Evolutionary conservation across 176 grass and related monocot species (phyloP).

Genomic region (Bromus sterilis): DNA sequence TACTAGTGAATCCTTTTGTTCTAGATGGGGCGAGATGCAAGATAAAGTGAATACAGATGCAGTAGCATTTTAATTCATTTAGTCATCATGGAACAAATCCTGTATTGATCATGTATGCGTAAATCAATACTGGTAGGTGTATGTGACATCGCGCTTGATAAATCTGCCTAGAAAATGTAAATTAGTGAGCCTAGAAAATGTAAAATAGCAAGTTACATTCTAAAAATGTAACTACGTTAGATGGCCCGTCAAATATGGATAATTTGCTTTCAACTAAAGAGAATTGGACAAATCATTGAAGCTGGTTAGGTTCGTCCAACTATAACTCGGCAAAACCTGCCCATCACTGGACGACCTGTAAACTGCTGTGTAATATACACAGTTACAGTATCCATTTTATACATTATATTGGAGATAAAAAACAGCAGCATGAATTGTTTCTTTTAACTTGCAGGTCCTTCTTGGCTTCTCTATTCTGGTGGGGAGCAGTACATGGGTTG

Average conservation of each 20-base stretch:
- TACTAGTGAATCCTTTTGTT: neutral
- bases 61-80: neutral
- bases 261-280: neutral
- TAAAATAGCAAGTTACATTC: neutral
- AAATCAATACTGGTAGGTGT: neutral
- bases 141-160: neutral
- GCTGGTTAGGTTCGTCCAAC: neutral
- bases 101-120: neutral
- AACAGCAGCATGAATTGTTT: constrained; percentile 4
- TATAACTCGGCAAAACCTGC: neutral
- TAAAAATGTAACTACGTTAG: neutral
- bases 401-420: neutral
- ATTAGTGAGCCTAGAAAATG: neutral
- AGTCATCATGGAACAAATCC: neutral
- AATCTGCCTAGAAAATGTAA: neutral
- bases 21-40: neutral
- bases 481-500: constrained; percentile 96
- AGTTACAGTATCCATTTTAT: neutral
- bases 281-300: neutral
- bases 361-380: neutral
- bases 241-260: neutral
- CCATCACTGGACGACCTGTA: neutral
- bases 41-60: neutral
- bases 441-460: constrained; percentile 56
- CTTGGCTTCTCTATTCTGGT: constrained; percentile 97